Base-by-base conservation (phyloP, 2,329 filamentous ascomycete species). In the Pseudofabraea citricarpa region DNA sequence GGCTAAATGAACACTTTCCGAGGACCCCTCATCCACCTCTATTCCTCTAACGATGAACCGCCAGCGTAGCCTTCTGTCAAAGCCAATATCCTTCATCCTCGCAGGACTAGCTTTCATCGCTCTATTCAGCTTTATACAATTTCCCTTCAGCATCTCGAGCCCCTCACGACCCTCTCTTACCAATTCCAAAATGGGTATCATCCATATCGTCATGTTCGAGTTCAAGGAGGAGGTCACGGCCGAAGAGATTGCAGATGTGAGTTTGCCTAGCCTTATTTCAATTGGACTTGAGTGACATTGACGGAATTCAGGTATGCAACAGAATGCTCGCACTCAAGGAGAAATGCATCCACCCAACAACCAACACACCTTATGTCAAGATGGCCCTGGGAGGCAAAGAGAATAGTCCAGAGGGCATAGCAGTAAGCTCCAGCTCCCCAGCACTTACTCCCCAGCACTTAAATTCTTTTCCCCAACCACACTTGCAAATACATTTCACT, bases 131-230 rank as follows among this genome's bases (percentile, higher is more conserved):
- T 22, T 44, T n/a, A 16, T 44, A 27, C 35, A 23, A 16, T 35
- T 40, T 16, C 36, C 36, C 5, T 18, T 40, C 21, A n/a, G 18
- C 36, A 32, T 9, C 23, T 24, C 21, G 9, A 39, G 13, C 10
- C 36, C 33, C 16, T 10, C 24, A 9, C 24, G 18, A 18, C 21
- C 24, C 8, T 36, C 36, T 16, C 18, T 44, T 15, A 18, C n/a
- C 37, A 31, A 32, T 36, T 21, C 29, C 24, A 50, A 44, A 27
- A 85, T 85, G 80, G 59, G 77, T 0, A 72, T 87, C 53, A 66
- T 76, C 10, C 83, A 87, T 57, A 72, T 86, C 40, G 81, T 87
- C 4, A 66, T 85, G 24, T 82, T 87, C 55, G 70, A 78, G 44
- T 84, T 84, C 67, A 80, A 81, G 56, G 58, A 73, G 1, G 66